Conservation (phyloP, 1,284 basidiomycete genomes). For the Fistulinella cinereoalba region DNA sequence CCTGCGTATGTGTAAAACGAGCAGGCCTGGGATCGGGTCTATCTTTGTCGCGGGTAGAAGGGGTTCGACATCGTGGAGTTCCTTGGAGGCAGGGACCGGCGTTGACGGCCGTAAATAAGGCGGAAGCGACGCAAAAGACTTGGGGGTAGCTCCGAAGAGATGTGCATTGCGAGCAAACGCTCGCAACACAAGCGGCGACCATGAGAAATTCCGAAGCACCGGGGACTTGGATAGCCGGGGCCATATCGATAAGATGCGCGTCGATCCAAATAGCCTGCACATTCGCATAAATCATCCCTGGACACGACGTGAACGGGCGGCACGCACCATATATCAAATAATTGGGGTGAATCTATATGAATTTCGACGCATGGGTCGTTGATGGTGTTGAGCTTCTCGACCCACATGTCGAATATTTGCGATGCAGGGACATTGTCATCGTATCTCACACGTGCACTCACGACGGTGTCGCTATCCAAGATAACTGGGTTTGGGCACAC, state of each 20-base stretch:
- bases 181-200: constrained; percentile 44
- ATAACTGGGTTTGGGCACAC: constrained; percentile 42
- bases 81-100: constrained; percentile 1
- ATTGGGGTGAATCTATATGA: constrained; percentile 28
- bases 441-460: constrained; percentile 22
- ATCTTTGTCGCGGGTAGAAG: constrained; percentile 17
- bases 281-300: neutral
- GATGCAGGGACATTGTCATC: constrained; percentile 27
- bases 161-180: constrained; percentile 38
- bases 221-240: constrained; percentile 44
- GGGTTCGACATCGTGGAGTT: constrained; percentile 29
- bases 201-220: constrained; percentile 43
- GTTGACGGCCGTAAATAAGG: constrained; percentile 21
- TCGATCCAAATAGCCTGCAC: constrained; percentile 43
- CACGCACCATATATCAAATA: constrained; percentile 47
- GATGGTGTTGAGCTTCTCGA: constrained; percentile 36
- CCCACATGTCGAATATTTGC: constrained; percentile 39
- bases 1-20: constrained; percentile 39
- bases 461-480: constrained; percentile 26
- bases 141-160: constrained; percentile 28
- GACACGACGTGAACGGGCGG: neutral
- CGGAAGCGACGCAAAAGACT: constrained; percentile 22
- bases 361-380: constrained; percentile 46
- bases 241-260: constrained; percentile 44
- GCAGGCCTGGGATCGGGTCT: constrained; percentile 30